These are phyloP conservation scores for Prunus fruticosa DNA, from an alignment of 306 rosid genomes.

Conservation along the genomic window DNA sequence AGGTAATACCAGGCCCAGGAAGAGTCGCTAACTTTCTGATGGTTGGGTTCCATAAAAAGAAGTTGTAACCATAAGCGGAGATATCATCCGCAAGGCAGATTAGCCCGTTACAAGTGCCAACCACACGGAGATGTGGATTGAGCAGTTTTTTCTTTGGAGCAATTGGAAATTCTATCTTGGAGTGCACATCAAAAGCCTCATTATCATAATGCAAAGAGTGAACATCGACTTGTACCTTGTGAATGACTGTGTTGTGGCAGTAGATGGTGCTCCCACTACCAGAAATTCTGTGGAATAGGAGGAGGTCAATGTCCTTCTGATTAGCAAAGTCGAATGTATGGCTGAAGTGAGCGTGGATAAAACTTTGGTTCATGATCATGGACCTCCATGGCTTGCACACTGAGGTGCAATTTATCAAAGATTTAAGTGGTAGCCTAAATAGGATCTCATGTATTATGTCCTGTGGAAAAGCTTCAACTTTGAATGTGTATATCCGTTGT, in stretches of 20 bases:
- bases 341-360: not conserved
- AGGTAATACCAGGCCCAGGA: not conserved
- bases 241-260: not conserved
- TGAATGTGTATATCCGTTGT: not conserved
- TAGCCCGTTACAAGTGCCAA: not conserved
- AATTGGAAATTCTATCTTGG: not conserved
- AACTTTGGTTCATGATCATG: not conserved
- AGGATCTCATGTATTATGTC: not conserved
- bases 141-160: not conserved
- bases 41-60: not conserved
- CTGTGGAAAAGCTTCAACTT: not conserved
- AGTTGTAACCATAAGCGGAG: not conserved
- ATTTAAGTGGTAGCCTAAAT: not conserved
- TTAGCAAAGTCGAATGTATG: too few species aligned
- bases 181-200: not conserved
- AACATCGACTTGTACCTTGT: not conserved
- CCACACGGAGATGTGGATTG: not conserved
- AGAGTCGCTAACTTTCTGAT: not conserved
- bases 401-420: not conserved
- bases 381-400: conserved; percentile 1
- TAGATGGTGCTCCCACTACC: not conserved
- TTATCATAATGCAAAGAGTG: not conserved
- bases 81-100: not conserved
- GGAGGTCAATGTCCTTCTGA: not conserved
- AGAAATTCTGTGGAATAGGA: not conserved